phyloP scores from a whole-genome alignment of 2,329 filamentous ascomycete species.

The Fusarium brevicatenulatum region DNA sequence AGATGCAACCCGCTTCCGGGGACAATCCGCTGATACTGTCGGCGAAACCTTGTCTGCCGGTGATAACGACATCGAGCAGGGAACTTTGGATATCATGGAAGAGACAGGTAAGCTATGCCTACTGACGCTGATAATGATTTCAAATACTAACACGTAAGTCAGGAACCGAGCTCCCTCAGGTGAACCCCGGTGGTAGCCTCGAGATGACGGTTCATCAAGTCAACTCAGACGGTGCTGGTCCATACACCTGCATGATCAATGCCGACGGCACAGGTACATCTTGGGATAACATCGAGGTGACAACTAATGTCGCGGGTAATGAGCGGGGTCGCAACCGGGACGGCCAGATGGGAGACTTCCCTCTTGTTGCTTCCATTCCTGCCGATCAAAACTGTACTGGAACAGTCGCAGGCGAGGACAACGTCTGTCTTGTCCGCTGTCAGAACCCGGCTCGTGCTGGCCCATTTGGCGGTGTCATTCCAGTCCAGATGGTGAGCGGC shows the following conservation, averaged over 20 bases:
- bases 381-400: slow-evolving; percentile 4
- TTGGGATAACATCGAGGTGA: neutral
- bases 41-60: slow-evolving; percentile 4
- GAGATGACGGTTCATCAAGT: slow-evolving; percentile 63
- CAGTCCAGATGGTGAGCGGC: neutral
- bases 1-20: slow-evolving; percentile 57
- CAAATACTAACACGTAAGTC: neutral
- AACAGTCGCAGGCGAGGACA: slow-evolving; percentile 6
- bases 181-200: slow-evolving; percentile 65
- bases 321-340: slow-evolving; percentile 14
- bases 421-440: slow-evolving; percentile 16
- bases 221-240: slow-evolving; percentile 51
- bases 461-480: slow-evolving; percentile 3
- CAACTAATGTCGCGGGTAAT: slow-evolving; percentile 1
- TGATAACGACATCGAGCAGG: slow-evolving; percentile 12
- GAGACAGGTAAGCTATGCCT: slow-evolving; percentile 53
- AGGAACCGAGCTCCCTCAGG: slow-evolving; percentile 62
- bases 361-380: slow-evolving; percentile 14
- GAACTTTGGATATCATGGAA: slow-evolving; percentile 59
- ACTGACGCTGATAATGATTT: no score
- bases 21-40: neutral
- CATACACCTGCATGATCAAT: slow-evolving; percentile 73
- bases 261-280: slow-evolving; percentile 59
- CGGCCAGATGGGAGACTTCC: neutral
- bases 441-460: slow-evolving; percentile 11